Conservation (phyloP, 257 asterid genomes). For the Solanum phureja region DNA sequence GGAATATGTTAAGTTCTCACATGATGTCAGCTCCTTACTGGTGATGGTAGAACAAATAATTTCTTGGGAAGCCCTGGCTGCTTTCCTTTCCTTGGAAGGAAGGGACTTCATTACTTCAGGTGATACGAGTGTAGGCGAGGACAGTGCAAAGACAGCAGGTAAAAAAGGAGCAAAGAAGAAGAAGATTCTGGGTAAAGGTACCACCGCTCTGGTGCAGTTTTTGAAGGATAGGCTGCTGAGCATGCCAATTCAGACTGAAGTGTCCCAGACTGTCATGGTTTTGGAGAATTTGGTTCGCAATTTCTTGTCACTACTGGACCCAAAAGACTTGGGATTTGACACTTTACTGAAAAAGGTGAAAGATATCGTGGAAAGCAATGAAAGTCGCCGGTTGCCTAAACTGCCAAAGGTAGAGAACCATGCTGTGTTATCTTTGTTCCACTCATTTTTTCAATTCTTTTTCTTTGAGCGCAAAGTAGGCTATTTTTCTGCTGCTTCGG, state of each 20-base stretch:
- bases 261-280: neutral
- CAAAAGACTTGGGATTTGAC: constrained; percentile 30
- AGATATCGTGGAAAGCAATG: constrained; percentile 88
- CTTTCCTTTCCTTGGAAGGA: constrained; percentile 62
- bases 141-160: constrained; percentile 5
- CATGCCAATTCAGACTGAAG: constrained; percentile 12
- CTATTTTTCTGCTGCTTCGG: neutral
- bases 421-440: neutral
- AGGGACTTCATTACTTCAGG: constrained; percentile 16
- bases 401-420: constrained; percentile 71
- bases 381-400: constrained; percentile 65
- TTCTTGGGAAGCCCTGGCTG: constrained; percentile 67
- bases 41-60: constrained; percentile 44
- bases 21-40: constrained; percentile 32
- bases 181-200: constrained; percentile 77
- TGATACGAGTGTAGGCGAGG: constrained; percentile 7
- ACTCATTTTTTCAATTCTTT: neutral
- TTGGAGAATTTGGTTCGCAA: constrained; percentile 28
- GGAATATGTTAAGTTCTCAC: constrained; percentile 37
- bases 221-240: constrained; percentile 47
- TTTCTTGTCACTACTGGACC: constrained; percentile 43
- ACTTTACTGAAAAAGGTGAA: constrained; percentile 51
- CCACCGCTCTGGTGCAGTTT: constrained; percentile 49
- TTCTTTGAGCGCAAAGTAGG: neutral
- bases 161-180: constrained; percentile 56